Conservation (phyloP, 2,329 filamentous ascomycete species). For the Elsinoe necatrix region DNA sequence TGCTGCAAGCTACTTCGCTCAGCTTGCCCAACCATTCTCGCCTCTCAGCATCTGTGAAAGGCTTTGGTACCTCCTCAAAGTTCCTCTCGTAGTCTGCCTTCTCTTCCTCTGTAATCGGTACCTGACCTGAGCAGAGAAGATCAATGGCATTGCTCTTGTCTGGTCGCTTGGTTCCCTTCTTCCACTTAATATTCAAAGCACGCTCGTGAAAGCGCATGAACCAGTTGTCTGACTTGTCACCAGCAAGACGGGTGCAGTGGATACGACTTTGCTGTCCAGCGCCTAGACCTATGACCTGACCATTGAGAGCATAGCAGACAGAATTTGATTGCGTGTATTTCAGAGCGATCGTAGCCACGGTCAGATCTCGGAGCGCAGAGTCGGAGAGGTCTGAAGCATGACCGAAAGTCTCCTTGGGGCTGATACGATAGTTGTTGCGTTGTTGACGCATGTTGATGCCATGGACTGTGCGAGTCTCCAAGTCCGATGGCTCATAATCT, state of each 20-base stretch:
- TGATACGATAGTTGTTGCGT: constrained; percentile 85
- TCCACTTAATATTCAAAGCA: constrained; percentile 84
- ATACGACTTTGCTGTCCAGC: constrained; percentile 97
- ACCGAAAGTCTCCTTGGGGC: constrained; percentile 70
- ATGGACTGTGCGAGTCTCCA: constrained; percentile 81
- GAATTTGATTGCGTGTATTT: constrained; percentile 99
- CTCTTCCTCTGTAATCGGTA: constrained; percentile 76
- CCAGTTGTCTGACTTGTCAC: constrained; percentile 99
- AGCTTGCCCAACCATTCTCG: constrained; percentile 79
- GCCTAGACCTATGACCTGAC: constrained; percentile 87
- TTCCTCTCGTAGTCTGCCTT: constrained; percentile 76
- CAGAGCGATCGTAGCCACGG: constrained; percentile 89
- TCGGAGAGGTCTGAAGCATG: constrained; percentile 60
- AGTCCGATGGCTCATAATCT: constrained; percentile 63
- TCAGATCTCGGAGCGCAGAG: constrained; percentile 76
- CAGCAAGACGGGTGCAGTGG: constrained; percentile 93
- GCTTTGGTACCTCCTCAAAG: constrained; percentile 78
- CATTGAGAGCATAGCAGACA: constrained; percentile 91
- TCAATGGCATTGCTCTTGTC: constrained; percentile 99
- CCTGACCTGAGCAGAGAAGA: constrained; percentile 80
- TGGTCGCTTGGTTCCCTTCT: constrained; percentile 90
- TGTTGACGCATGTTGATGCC: constrained; percentile 81
- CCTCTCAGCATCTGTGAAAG: constrained; percentile 78
- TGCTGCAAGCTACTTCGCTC: constrained; percentile 74
- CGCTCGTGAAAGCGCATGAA: constrained; percentile 97